These are phyloP conservation scores for Puccinellia tenuiflora DNA, from an alignment of 176 grass and related monocot species.

Conservation along the genomic window DNA sequence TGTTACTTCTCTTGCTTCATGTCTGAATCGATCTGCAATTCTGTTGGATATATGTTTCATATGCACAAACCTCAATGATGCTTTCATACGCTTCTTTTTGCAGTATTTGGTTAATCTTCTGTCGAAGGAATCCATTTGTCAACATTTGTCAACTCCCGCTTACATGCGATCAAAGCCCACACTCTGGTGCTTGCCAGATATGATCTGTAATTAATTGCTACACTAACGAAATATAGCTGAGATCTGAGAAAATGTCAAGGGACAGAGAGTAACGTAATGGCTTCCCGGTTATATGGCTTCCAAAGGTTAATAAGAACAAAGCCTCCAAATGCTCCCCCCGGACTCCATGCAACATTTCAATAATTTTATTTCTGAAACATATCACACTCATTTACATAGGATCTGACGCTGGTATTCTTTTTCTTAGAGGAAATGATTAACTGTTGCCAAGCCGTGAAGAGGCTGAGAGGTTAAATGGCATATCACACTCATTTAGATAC, in stretches of 20 bases:
- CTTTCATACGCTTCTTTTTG: background rate
- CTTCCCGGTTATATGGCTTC: background rate
- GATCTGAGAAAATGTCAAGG: background rate
- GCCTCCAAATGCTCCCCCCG: background rate
- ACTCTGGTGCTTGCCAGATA: constrained; percentile 86
- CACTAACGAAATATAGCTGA: background rate
- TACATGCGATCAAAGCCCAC: constrained; percentile 72
- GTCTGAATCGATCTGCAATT: too few species aligned
- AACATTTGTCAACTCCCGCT: constrained; percentile 72
- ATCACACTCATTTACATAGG: background rate
- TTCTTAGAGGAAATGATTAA: too few species aligned
- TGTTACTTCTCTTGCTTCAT: too few species aligned
- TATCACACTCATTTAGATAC: too few species aligned
- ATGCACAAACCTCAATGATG: background rate
- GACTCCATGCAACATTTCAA: background rate
- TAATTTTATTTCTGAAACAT: background rate
- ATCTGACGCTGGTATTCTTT: constrained; percentile 31
- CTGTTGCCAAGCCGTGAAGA: too few species aligned
- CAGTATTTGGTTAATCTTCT: constrained; percentile 67
- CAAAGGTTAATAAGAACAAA: background rate
- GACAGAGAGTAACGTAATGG: background rate
- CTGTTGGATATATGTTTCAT: too few species aligned
- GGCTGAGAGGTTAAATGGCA: too few species aligned
- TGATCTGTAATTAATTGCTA: background rate
- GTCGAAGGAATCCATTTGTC: constrained; percentile 66